Percentiles rank a stretch among this genome's conserved stretches.
Conservation (phyloP, 2,329 filamentous ascomycete genomes). For the Fusarium sp. region DNA sequence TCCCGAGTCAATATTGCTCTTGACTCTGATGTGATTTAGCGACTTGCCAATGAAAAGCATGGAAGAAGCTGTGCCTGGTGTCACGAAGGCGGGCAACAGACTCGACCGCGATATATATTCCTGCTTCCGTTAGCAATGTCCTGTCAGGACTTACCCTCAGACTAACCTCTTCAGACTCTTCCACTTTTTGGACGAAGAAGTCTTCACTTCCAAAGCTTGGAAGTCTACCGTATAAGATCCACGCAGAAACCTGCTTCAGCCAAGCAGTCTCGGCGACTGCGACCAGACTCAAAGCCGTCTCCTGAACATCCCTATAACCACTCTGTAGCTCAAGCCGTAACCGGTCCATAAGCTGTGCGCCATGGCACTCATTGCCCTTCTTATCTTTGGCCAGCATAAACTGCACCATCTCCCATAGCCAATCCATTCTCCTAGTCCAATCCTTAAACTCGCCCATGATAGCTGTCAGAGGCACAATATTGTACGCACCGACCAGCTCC, state of each 20-base stretch:
- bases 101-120: slow-evolving; percentile 69
- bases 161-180: slow-evolving; percentile 56
- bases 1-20: slow-evolving; percentile 58
- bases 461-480: slow-evolving; percentile 90
- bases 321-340: slow-evolving; percentile 83
- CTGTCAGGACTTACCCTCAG: neutral
- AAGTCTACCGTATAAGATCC: slow-evolving; percentile 88
- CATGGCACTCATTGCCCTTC: slow-evolving; percentile 63
- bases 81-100: slow-evolving; percentile 83
- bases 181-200: slow-evolving; percentile 78
- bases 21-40: slow-evolving; percentile 80
- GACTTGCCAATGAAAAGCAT: slow-evolving; percentile 93
- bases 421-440: slow-evolving; percentile 86
- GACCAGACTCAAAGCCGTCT: slow-evolving; percentile 78
- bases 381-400: slow-evolving; percentile 68
- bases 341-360: slow-evolving; percentile 80
- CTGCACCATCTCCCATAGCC: slow-evolving; percentile 79
- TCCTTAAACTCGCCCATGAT: slow-evolving; percentile 86
- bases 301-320: slow-evolving; percentile 87
- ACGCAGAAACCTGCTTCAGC: slow-evolving; percentile 89
- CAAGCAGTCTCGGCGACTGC: slow-evolving; percentile 86
- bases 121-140: slow-evolving; percentile 44
- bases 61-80: slow-evolving; percentile 76
- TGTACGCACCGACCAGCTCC: slow-evolving; percentile 86
- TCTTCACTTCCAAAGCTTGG: slow-evolving; percentile 82